phyloP scores from a whole-genome alignment of 2,329 filamentous ascomycete species.

The Epichloe brachyelytri region DNA sequence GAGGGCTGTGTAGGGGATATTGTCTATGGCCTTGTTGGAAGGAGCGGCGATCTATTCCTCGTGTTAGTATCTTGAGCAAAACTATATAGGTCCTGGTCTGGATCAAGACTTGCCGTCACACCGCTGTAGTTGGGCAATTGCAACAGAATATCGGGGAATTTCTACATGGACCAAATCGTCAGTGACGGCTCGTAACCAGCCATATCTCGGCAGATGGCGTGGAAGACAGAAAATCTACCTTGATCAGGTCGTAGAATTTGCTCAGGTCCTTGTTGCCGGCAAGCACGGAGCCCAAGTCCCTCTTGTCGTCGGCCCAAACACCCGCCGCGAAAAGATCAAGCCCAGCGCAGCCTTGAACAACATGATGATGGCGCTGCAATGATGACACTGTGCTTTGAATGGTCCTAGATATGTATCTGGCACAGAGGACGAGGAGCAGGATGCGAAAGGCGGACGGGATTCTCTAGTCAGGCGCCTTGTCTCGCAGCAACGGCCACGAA shows the following conservation, averaged over 20 bases:
- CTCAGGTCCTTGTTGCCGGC: conserved; percentile 27
- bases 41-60: conserved; percentile 39
- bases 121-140: conserved; percentile 30
- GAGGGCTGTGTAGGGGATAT: conserved; percentile 38
- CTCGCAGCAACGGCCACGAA: too few relatives aligned
- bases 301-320: conserved; percentile 10
- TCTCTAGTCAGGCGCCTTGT: too few relatives aligned
- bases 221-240: conserved; percentile 16
- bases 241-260: conserved; percentile 30
- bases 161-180: conserved; percentile 15
- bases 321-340: conserved; percentile 11
- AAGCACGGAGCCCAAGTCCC: conserved; percentile 28
- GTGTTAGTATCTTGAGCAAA: neutral
- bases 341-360: conserved; percentile 9
- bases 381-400: neutral
- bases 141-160: conserved; percentile 32
- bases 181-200: neutral
- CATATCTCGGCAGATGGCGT: neutral
- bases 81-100: too few relatives aligned
- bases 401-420: too few relatives aligned
- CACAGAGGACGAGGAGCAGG: too few relatives aligned
- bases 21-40: conserved; percentile 42
- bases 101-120: conserved; percentile 25
- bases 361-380: conserved; percentile 8
- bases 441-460: too few relatives aligned